Evolutionary conservation across 352 stramenopile species (phyloP).

Genomic region (Pythium plurisporium): DNA sequence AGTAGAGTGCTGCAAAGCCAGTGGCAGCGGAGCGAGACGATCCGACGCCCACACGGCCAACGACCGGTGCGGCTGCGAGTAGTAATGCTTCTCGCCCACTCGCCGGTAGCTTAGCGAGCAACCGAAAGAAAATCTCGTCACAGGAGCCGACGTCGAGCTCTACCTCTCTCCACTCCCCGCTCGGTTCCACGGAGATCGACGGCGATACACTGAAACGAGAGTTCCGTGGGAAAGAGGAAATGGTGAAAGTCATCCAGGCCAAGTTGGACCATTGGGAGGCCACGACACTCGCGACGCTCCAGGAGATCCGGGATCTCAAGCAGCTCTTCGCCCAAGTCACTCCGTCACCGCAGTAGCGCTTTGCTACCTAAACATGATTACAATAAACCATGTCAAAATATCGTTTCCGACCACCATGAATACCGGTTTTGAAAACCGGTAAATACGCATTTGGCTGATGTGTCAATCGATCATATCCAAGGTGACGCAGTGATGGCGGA

Average conservation of each 20-base stretch:
- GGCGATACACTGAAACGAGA: constrained; percentile 28
- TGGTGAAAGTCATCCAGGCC: constrained; percentile 44
- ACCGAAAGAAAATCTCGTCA: constrained; percentile 41
- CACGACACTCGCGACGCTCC: constrained; percentile 52
- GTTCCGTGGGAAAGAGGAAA: constrained; percentile 31
- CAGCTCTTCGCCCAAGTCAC: constrained; percentile 48
- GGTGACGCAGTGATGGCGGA: neutral
- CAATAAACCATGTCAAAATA: constrained; percentile 20
- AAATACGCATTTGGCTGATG: too few relatives aligned
- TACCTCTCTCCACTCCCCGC: constrained; percentile 35
- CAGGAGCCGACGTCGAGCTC: constrained; percentile 19
- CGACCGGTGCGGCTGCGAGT: neutral
- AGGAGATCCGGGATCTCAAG: constrained; percentile 75
- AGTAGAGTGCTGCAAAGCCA: constrained; percentile 2
- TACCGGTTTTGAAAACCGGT: neutral
- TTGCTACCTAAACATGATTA: neutral
- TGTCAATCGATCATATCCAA: too few relatives aligned
- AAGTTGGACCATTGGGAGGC: constrained; percentile 65
- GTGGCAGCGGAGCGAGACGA: neutral
- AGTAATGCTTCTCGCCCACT: constrained; percentile 1
- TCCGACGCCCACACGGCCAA: neutral
- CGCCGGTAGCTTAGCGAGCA: constrained; percentile 48
- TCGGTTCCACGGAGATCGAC: constrained; percentile 27
- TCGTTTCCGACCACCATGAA: neutral
- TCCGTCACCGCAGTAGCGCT: neutral